These are phyloP conservation scores for Albugo candida DNA, from an alignment of 352 stramenopile species.

Conservation along the genomic window DNA sequence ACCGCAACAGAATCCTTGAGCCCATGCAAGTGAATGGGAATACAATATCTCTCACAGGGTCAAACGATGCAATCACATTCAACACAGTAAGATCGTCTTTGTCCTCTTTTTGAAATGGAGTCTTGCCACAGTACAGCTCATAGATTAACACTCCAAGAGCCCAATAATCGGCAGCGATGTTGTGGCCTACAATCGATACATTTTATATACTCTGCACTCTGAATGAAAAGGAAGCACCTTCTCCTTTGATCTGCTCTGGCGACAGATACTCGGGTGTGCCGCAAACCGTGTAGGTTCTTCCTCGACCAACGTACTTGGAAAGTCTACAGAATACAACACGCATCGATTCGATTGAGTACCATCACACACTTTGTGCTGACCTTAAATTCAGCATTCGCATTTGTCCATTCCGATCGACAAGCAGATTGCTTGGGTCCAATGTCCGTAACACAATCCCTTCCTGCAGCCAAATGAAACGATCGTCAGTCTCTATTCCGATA, in stretches of 20 bases:
- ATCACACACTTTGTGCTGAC: conserved; percentile 8
- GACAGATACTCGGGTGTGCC: conserved; percentile 71
- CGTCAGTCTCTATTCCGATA: not conserved
- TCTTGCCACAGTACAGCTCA: conserved; percentile 78
- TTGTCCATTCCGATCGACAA: conserved; percentile 64
- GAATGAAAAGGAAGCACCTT: conserved; percentile 19
- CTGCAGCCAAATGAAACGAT: conserved; percentile 6
- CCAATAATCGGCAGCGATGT: conserved; percentile 84
- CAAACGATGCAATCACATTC: conserved; percentile 67
- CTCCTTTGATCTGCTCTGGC: conserved; percentile 71
- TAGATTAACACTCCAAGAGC: conserved; percentile 87
- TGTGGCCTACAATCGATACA: conserved; percentile 39
- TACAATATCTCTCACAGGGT: conserved; percentile 16
- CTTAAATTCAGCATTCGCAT: conserved; percentile 69
- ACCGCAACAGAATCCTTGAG: not conserved
- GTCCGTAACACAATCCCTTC: conserved; percentile 65
- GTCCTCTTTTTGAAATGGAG: conserved; percentile 72
- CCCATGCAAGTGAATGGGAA: too few species aligned
- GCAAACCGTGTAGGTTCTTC: conserved; percentile 72
- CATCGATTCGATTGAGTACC: too few species aligned
- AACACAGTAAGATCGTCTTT: conserved; percentile 77
- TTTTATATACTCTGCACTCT: not conserved
- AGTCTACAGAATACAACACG: conserved; percentile 16
- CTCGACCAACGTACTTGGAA: conserved; percentile 70
- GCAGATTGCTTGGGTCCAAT: conserved; percentile 58